A percentile compares a stretch with the other conserved stretches of the same genome.
Evolutionary conservation across 441 rosid species (phyloP).

Genomic region (Sinapis alba): DNA sequence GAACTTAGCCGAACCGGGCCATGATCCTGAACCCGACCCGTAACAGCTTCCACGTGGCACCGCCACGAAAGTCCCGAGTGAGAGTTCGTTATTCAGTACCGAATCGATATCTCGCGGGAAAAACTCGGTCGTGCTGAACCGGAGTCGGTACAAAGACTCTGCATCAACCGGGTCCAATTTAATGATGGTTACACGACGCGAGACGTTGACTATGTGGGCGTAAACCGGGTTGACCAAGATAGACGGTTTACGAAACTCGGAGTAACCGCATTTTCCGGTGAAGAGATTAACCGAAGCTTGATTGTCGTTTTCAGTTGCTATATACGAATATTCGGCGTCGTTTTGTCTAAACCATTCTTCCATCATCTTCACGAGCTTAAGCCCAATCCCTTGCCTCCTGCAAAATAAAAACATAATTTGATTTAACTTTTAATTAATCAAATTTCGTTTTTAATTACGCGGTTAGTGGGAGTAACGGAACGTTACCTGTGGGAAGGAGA

Average conservation of each 20-base stretch:
- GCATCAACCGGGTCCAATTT: slow-evolving; percentile 59
- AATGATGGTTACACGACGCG: slow-evolving; percentile 49
- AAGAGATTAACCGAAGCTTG: slow-evolving; percentile 77
- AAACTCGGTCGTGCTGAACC: slow-evolving; percentile 87
- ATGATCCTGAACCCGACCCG: slow-evolving; percentile 41
- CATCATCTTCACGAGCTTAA: slow-evolving; percentile 57
- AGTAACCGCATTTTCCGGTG: slow-evolving; percentile 87
- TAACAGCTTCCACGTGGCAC: slow-evolving; percentile 67
- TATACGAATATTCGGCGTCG: slow-evolving; percentile 90
- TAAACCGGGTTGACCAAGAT: slow-evolving; percentile 89
- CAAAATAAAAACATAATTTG: not conserved
- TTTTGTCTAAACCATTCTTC: slow-evolving; percentile 57
- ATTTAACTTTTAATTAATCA: not conserved
- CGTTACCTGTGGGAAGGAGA: slow-evolving; percentile 80
- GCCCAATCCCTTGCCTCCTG: slow-evolving; percentile 92
- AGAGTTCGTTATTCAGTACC: slow-evolving; percentile 70
- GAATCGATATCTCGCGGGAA: slow-evolving; percentile 93
- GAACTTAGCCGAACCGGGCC: slow-evolving; percentile 73
- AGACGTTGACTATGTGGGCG: slow-evolving; percentile 59
- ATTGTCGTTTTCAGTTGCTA: slow-evolving; percentile 93
- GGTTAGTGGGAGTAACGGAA: slow-evolving; percentile 5
- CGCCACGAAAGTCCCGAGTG: slow-evolving; percentile 75
- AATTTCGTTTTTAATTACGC: not conserved
- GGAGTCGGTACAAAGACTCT: slow-evolving; percentile 66
- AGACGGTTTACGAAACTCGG: slow-evolving; percentile 86